A percentile compares a stretch with the other conserved stretches of the same genome.
phyloP scores from a whole-genome alignment of 2,329 filamentous ascomycete species.

The Sporothrix globosa region DNA sequence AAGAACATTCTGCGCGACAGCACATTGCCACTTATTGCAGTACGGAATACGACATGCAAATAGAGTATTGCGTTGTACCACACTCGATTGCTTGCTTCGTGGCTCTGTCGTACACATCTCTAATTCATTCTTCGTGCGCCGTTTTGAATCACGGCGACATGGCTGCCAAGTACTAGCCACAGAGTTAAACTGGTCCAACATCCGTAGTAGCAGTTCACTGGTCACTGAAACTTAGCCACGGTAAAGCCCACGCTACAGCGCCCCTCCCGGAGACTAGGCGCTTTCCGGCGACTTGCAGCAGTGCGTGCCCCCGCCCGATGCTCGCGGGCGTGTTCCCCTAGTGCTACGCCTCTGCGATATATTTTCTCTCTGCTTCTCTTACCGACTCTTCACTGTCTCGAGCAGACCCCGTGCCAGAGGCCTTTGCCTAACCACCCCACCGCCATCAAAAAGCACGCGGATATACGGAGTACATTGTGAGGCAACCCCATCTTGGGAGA shows the following conservation, averaged over 20 bases:
- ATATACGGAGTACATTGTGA: too few species aligned
- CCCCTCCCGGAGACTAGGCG: conserved; percentile 4
- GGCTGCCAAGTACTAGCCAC: background rate
- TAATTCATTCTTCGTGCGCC: too few species aligned
- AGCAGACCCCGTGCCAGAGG: background rate
- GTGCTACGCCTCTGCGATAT: background rate
- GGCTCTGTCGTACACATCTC: too few species aligned
- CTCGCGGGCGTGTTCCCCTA: background rate
- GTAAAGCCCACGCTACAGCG: background rate
- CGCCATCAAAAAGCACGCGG: too few species aligned
- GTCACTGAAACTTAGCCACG: background rate
- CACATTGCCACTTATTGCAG: too few species aligned
- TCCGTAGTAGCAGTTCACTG: background rate
- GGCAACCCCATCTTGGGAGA: background rate
- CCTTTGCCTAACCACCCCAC: background rate
- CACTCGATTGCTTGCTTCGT: too few species aligned
- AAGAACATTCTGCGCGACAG: too few species aligned
- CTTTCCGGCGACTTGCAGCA: conserved; percentile 18
- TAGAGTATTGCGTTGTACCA: too few species aligned
- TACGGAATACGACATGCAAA: too few species aligned
- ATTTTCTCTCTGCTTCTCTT: background rate
- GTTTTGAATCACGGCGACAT: too few species aligned
- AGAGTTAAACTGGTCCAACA: too few species aligned
- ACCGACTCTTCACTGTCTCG: background rate
- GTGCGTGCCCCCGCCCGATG: background rate